These are phyloP conservation scores for Petrea volubilis DNA, from an alignment of 257 asterid genomes.

Conservation along the genomic window DNA sequence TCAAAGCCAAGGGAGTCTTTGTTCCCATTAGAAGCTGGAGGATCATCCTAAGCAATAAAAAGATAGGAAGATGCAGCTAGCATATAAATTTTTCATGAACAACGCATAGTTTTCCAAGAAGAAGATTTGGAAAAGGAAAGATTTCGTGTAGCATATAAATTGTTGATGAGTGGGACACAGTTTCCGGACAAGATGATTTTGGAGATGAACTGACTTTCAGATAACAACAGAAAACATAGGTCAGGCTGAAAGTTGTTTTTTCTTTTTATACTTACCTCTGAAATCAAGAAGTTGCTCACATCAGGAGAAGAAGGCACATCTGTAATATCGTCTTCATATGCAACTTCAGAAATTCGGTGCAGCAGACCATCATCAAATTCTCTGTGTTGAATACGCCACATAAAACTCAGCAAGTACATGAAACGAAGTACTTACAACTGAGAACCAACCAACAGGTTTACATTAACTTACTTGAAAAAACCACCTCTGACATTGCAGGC, in stretches of 20 bases:
- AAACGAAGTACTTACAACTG: slow-evolving; percentile 19
- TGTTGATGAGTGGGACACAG: neutral
- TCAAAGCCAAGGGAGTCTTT: slow-evolving; percentile 74
- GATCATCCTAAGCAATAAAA: slow-evolving; percentile 65
- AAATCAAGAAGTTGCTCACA: slow-evolving; percentile 78
- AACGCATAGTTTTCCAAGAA: neutral
- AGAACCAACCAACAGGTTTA: neutral
- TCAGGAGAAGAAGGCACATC: slow-evolving; percentile 74
- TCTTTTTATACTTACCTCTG: slow-evolving; percentile 74
- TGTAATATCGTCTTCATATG: slow-evolving; percentile 73
- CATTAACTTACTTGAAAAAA: slow-evolving; percentile 82
- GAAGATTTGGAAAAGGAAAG: slow-evolving; percentile 10
- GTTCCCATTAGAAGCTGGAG: slow-evolving; percentile 64
- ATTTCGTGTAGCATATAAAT: slow-evolving; percentile 3
- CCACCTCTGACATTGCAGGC: slow-evolving; percentile 99
- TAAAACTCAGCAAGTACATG: slow-evolving; percentile 20
- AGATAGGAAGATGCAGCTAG: slow-evolving; percentile 14
- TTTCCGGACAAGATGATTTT: neutral
- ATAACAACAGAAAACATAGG: too few relatives aligned
- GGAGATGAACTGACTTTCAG: slow-evolving; percentile 10
- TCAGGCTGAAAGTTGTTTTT: too few relatives aligned
- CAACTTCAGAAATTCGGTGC: slow-evolving; percentile 72
- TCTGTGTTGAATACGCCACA: slow-evolving; percentile 49
- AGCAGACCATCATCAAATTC: slow-evolving; percentile 88
- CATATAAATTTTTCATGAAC: neutral